Conservation (phyloP, 2,329 filamentous ascomycete genomes). For the Arthrobotrys pseudoclavata region DNA sequence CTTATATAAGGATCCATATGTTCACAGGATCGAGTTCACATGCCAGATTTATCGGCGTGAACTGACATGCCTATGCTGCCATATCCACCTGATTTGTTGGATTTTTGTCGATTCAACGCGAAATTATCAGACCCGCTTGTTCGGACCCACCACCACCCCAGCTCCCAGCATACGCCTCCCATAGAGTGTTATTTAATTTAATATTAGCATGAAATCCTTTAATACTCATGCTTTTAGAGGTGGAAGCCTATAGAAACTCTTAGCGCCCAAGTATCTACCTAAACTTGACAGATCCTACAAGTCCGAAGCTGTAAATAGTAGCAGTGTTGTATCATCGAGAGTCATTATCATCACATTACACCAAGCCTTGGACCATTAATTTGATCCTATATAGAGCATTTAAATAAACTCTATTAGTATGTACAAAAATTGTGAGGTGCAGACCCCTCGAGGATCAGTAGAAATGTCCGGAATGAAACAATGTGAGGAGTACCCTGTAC, state of each 20-base stretch:
- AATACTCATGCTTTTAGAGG: neutral
- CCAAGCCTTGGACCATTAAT: neutral
- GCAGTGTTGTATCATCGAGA: neutral
- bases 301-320: too few species aligned
- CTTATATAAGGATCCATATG: constrained; percentile 33
- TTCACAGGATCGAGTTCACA: constrained; percentile 45
- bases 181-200: neutral
- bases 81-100: constrained; percentile 52
- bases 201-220: neutral
- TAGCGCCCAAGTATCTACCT: neutral
- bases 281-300: neutral
- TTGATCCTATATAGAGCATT: neutral
- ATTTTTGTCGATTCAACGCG: constrained; percentile 35
- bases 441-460: neutral
- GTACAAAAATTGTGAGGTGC: neutral
- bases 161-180: neutral
- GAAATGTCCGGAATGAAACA: neutral
- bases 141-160: neutral
- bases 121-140: neutral
- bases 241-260: neutral
- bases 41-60: constrained; percentile 12
- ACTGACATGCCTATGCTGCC: constrained; percentile 26
- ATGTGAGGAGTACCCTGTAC: neutral
- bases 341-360: neutral
- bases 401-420: too few species aligned